Evolutionary conservation across 768 basidiomycete species (phyloP).

Genomic region (Kondoa malvinella): DNA sequence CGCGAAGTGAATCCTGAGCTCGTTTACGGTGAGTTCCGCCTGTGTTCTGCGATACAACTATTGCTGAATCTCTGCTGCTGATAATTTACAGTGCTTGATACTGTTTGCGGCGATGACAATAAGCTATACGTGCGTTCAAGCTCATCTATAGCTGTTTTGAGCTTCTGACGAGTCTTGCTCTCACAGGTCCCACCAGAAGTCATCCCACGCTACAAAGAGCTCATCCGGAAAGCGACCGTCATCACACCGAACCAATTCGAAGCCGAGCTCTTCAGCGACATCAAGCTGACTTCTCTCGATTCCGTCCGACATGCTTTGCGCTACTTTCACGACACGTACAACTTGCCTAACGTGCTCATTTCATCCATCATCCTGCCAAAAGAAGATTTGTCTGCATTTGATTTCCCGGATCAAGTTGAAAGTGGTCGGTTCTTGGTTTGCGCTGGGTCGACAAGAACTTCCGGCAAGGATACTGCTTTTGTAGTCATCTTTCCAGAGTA

Average conservation of each 20-base stretch:
- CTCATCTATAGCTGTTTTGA: background rate
- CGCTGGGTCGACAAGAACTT: constrained; percentile 47
- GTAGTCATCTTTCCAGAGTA: constrained; percentile 58
- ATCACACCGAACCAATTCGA: constrained; percentile 99
- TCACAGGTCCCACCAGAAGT: constrained; percentile 46
- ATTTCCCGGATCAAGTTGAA: constrained; percentile 13
- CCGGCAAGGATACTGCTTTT: constrained; percentile 37
- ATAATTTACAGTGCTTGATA: constrained; percentile 86
- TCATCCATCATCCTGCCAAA: constrained; percentile 50
- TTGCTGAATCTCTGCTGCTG: too few relatives aligned
- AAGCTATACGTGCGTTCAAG: constrained; percentile 50
- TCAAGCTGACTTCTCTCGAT: constrained; percentile 46
- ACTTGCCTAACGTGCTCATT: constrained; percentile 72
- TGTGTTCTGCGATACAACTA: too few relatives aligned
- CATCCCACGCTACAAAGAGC: constrained; percentile 60
- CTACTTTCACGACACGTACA: constrained; percentile 57
- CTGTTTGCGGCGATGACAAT: constrained; percentile 87
- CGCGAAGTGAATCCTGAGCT: constrained; percentile 44
- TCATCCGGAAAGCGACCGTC: constrained; percentile 62
- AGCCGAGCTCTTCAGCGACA: constrained; percentile 70
- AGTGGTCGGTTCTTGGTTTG: constrained; percentile 47
- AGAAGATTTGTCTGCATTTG: constrained; percentile 40
- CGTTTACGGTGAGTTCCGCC: too few relatives aligned
- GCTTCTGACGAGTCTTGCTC: background rate
- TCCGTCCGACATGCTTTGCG: constrained; percentile 54